These are phyloP conservation scores for Immersiporthe knoxdaviesiana DNA, from an alignment of 2,329 filamentous ascomycete species.

Conservation along the genomic window DNA sequence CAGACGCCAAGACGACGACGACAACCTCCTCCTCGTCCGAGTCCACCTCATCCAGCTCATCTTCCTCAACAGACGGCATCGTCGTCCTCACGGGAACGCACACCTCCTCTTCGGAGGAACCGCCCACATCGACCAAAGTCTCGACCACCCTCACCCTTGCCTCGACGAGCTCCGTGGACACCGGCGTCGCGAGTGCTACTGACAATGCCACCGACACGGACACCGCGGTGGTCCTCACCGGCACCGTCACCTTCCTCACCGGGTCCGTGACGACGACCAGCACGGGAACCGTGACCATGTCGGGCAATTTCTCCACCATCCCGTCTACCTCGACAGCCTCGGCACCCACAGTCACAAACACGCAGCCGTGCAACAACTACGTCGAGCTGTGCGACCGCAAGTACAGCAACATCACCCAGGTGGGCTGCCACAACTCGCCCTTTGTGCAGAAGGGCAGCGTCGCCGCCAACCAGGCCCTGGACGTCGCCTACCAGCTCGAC, in stretches of 20 bases:
- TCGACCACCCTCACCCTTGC: slow-evolving; percentile 45
- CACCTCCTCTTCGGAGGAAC: slow-evolving; percentile 37
- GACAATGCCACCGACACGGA: slow-evolving; percentile 38
- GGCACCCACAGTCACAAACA: slow-evolving; percentile 62
- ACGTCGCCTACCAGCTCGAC: slow-evolving; percentile 72
- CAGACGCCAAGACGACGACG: slow-evolving; percentile 4
- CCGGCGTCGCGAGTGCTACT: slow-evolving; percentile 30
- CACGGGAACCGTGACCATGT: slow-evolving; percentile 32
- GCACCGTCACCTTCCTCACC: slow-evolving; percentile 47
- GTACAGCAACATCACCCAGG: slow-evolving; percentile 81
- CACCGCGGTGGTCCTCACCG: slow-evolving; percentile 36
- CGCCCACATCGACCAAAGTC: slow-evolving; percentile 50
- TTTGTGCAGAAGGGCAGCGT: slow-evolving; percentile 72
- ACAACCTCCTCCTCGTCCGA: slow-evolving; percentile 2
- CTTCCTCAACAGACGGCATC: slow-evolving; percentile 34
- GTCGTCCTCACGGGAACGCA: slow-evolving; percentile 43
- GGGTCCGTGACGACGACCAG: slow-evolving; percentile 51
- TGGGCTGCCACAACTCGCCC: slow-evolving; percentile 80
- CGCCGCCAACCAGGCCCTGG: slow-evolving; percentile 73
- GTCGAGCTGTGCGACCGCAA: slow-evolving; percentile 75
- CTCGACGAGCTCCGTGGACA: slow-evolving; percentile 34
- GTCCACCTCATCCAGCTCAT: slow-evolving; percentile 9
- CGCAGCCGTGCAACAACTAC: slow-evolving; percentile 78
- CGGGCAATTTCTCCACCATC: slow-evolving; percentile 46
- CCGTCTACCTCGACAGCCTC: slow-evolving; percentile 46